phyloP scores from a whole-genome alignment of 2,329 filamentous ascomycete genomes.

The Sclerotinia spermophila region DNA sequence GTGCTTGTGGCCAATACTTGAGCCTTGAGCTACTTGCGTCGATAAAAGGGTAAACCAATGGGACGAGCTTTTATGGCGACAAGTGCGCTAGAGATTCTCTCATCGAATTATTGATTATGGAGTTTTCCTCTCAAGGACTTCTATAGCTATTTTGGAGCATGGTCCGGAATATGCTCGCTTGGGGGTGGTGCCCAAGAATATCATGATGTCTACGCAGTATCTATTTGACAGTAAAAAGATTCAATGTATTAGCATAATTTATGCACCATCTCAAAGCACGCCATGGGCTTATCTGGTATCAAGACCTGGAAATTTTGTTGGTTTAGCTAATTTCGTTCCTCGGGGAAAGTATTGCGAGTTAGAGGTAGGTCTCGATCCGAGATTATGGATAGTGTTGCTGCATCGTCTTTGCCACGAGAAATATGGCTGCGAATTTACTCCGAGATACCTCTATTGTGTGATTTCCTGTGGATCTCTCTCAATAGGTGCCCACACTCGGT shows the following conservation, averaged over 20 bases:
- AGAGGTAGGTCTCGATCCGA: constrained; percentile 1
- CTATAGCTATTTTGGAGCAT: neutral
- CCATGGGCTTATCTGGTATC: neutral
- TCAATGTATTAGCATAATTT: neutral
- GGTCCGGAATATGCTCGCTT: neutral
- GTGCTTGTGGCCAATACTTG: neutral
- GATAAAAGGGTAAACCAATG: neutral
- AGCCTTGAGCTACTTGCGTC: neutral
- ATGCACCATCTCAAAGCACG: neutral
- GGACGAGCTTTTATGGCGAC: constrained; percentile 2
- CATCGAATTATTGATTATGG: neutral
- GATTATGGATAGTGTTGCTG: neutral
- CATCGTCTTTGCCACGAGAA: neutral
- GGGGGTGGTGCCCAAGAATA: neutral
- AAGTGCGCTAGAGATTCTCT: constrained; percentile 13
- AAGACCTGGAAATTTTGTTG: neutral
- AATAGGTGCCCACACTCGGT: neutral
- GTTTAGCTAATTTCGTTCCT: neutral
- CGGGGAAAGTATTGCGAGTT: neutral
- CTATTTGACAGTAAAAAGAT: neutral
- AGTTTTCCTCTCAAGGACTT: neutral
- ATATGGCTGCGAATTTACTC: neutral
- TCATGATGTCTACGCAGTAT: neutral
- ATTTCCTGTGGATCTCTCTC: constrained; percentile 12
- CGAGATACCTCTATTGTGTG: constrained; percentile 9